Conservation (phyloP, 768 basidiomycete species). For the Pilatotrama ljubarskyi region DNA sequence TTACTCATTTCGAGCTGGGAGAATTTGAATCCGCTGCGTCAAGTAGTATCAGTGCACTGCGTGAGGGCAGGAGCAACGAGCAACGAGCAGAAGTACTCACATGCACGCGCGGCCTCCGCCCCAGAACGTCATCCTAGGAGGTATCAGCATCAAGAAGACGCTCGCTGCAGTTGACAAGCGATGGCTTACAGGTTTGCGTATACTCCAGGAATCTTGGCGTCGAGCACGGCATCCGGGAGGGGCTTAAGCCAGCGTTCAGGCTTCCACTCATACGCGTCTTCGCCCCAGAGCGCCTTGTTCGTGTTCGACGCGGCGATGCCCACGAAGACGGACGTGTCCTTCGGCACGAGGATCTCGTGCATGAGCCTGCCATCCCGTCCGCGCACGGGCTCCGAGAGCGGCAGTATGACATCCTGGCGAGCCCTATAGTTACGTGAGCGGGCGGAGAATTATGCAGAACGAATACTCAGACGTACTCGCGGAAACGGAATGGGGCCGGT, state of each 20-base stretch:
- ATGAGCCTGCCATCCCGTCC: conserved; percentile 19
- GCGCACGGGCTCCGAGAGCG: conserved; percentile 20
- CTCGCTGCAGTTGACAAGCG: too few species aligned
- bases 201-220: conserved; percentile 21
- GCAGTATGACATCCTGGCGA: conserved; percentile 17
- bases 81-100: conserved; percentile 15
- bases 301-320: conserved; percentile 27
- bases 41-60: neutral
- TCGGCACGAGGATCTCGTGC: conserved; percentile 20
- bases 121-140: conserved; percentile 31
- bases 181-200: conserved; percentile 21
- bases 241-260: conserved; percentile 27
- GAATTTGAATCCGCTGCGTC: conserved; percentile 26
- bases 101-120: conserved; percentile 32
- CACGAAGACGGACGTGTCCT: conserved; percentile 21
- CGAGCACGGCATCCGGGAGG: conserved; percentile 12
- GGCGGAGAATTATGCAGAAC: too few species aligned
- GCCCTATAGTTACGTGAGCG: neutral
- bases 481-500: conserved; percentile 8
- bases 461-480: conserved; percentile 8
- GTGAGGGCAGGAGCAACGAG: too few species aligned
- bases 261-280: conserved; percentile 28
- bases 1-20: conserved; percentile 25
- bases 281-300: conserved; percentile 28
- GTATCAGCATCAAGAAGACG: neutral